phyloP scores from a whole-genome alignment of 2,329 filamentous ascomycete species.

The Cladosporium velox region DNA sequence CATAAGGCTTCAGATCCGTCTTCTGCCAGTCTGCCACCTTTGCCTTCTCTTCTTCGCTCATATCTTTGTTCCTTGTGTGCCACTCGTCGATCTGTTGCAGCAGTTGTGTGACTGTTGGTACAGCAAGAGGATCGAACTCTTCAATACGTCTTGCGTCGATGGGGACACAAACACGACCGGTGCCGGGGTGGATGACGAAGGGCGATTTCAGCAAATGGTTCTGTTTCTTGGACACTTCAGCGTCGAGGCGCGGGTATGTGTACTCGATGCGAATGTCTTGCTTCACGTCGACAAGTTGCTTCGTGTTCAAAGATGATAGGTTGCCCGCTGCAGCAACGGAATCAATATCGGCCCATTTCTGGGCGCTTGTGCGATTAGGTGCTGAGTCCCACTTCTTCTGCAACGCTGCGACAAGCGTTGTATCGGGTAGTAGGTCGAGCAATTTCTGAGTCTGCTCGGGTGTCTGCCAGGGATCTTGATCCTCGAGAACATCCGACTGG shows the following conservation, averaged over 20 bases:
- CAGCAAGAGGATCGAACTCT: constrained; percentile 79
- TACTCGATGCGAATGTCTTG: constrained; percentile 97
- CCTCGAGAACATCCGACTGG: constrained; percentile 74
- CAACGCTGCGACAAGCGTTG: constrained; percentile 72
- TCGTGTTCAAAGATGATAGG: constrained; percentile 60
- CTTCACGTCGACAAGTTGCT: constrained; percentile 80
- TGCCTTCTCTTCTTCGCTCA: constrained; percentile 47
- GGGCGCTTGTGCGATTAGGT: constrained; percentile 71
- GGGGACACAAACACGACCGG: constrained; percentile 90
- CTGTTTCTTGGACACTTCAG: constrained; percentile 94
- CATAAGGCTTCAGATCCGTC: constrained; percentile 88
- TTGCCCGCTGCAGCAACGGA: constrained; percentile 74
- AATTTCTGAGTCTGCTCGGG: constrained; percentile 73
- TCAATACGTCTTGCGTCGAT: constrained; percentile 77
- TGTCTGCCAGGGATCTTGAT: constrained; percentile 82
- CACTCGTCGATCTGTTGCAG: constrained; percentile 85
- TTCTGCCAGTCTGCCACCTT: constrained; percentile 88
- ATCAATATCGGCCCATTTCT: constrained; percentile 96
- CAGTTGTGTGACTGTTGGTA: constrained; percentile 86
- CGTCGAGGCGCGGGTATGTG: constrained; percentile 94
- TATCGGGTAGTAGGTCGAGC: constrained; percentile 81
- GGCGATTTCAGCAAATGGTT: constrained; percentile 98
- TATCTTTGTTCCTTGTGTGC: constrained; percentile 52
- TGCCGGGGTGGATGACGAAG: constrained; percentile 94
- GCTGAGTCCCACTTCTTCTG: constrained; percentile 88